Percentiles rank a stretch among this genome's conserved stretches.
phyloP scores from a whole-genome alignment of 2,329 filamentous ascomycete species.

The Pyrenophora graminea region DNA sequence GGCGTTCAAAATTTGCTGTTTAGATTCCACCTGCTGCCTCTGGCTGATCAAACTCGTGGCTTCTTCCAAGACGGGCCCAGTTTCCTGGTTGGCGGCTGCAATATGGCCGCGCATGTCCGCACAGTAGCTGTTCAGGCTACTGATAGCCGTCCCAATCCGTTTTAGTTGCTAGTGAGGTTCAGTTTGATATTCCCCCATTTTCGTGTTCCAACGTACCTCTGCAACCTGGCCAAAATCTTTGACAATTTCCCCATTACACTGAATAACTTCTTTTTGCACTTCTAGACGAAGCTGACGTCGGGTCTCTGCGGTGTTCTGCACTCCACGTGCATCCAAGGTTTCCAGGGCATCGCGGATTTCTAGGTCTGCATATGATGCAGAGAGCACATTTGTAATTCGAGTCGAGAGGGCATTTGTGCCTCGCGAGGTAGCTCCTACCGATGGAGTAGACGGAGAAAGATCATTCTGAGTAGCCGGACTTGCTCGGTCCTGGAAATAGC shows the following conservation, averaged over 20 bases:
- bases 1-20: conserved; percentile 75
- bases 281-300: conserved; percentile 79
- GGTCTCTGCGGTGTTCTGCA: conserved; percentile 76
- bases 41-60: conserved; percentile 73
- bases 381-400: conserved; percentile 83
- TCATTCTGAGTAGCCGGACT: conserved; percentile 34
- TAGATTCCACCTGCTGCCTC: conserved; percentile 74
- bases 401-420: conserved; percentile 71
- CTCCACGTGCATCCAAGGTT: conserved; percentile 72
- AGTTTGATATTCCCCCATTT: conserved; percentile 20
- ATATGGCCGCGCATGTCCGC: conserved; percentile 80
- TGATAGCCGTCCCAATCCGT: conserved; percentile 78
- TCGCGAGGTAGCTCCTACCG: conserved; percentile 28
- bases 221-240: conserved; percentile 87
- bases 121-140: conserved; percentile 77
- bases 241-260: conserved; percentile 88
- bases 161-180: conserved; percentile 71
- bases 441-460: conserved; percentile 34
- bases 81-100: conserved; percentile 73
- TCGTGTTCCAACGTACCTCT: conserved; percentile 52
- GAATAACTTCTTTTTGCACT: conserved; percentile 88
- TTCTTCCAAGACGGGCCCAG: conserved; percentile 74
- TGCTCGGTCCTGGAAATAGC: conserved; percentile 40
- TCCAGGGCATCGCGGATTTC: conserved; percentile 86
- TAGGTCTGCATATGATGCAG: conserved; percentile 87